A percentile compares a stretch with the other conserved stretches of the same genome.
Conservation (phyloP, 176 grass and related monocot species). For the Oryza rufipogon region DNA sequence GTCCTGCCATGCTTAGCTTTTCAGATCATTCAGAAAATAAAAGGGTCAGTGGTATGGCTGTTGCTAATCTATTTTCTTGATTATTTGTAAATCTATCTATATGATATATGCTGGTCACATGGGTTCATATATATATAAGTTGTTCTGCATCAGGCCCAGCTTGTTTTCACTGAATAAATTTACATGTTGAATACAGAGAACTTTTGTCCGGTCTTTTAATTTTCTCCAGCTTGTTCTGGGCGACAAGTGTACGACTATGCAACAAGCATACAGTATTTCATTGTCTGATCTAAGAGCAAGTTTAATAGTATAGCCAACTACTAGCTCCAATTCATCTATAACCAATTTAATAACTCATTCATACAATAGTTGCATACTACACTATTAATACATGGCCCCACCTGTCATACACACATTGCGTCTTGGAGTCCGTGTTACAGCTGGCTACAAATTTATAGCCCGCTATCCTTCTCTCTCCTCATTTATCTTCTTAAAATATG, state of each 20-base stretch:
- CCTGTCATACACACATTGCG: too few species aligned
- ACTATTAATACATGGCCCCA: too few species aligned
- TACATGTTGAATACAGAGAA: background rate
- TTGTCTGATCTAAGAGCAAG: background rate
- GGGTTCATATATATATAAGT: background rate
- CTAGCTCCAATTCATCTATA: too few species aligned
- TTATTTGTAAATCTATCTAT: background rate
- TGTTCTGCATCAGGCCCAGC: background rate
- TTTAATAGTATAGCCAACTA: too few species aligned
- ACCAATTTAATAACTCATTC: too few species aligned
- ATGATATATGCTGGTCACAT: background rate
- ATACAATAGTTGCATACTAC: too few species aligned
- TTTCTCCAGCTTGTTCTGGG: background rate
- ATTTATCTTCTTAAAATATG: too few species aligned
- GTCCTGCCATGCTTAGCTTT: slow-evolving; percentile 39
- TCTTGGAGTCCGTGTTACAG: too few species aligned
- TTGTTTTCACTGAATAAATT: background rate
- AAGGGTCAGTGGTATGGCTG: background rate
- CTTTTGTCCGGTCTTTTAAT: background rate
- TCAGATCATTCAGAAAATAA: background rate
- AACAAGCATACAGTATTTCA: background rate
- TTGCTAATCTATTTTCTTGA: background rate
- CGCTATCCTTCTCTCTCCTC: too few species aligned
- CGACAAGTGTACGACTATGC: slow-evolving; percentile 1
- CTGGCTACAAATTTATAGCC: too few species aligned